phyloP scores from a whole-genome alignment of 1,284 basidiomycete species.

The Cryptococcus sp. region DNA sequence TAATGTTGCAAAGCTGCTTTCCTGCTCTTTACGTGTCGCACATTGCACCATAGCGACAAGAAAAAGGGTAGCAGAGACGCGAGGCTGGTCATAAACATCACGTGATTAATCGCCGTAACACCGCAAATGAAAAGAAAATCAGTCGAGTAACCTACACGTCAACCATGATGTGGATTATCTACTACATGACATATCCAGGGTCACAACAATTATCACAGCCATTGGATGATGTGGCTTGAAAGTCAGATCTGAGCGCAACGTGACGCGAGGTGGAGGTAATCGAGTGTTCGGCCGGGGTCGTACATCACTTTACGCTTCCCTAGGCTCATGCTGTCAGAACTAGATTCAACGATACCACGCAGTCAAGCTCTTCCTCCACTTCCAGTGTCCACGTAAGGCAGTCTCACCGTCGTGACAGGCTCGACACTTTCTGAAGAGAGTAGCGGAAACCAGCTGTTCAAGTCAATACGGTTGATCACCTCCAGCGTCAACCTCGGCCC shows the following conservation, averaged over 20 bases:
- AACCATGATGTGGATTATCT: slow-evolving; percentile 18
- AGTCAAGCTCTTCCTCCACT: not conserved
- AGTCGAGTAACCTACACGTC: slow-evolving; percentile 8
- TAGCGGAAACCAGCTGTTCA: no score
- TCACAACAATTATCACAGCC: not conserved
- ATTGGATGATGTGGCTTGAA: slow-evolving; percentile 6
- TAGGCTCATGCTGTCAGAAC: not conserved
- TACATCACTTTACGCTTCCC: not conserved
- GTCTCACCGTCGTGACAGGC: no score
- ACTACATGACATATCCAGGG: not conserved
- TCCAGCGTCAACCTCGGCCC: no score
- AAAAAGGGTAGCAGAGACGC: slow-evolving; percentile 7
- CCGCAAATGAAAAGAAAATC: not conserved
- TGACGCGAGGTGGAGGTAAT: not conserved
- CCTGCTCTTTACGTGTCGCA: slow-evolving; percentile 8
- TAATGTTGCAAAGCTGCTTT: not conserved
- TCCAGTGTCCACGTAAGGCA: not conserved
- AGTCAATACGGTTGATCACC: no score
- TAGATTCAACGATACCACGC: not conserved
- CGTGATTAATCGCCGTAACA: slow-evolving; percentile 11
- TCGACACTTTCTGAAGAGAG: no score
- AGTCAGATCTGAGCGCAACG: not conserved
- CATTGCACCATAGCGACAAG: not conserved
- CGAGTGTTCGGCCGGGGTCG: not conserved
- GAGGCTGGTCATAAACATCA: slow-evolving; percentile 17